Evolutionary conservation across 2,329 filamentous ascomycete genomes (phyloP).

Genomic region (Pseudocercospora macadamiae): DNA sequence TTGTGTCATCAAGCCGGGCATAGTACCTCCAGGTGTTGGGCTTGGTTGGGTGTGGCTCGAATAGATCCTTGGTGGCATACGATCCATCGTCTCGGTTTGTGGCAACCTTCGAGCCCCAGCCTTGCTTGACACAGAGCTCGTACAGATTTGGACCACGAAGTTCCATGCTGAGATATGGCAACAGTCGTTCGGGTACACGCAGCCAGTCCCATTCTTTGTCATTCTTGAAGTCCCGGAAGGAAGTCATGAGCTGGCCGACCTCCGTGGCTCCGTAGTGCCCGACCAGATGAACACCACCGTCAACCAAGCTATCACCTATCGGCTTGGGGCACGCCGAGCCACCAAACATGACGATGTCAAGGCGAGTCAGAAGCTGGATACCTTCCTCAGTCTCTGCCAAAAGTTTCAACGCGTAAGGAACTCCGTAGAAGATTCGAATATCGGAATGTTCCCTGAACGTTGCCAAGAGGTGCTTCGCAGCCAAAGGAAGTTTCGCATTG

Average conservation of each 20-base stretch:
- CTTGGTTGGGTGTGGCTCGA: conserved; percentile 28
- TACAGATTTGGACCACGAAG: conserved; percentile 42
- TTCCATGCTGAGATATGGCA: conserved; percentile 30
- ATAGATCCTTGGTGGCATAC: conserved; percentile 34
- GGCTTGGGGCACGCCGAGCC: conserved; percentile 31
- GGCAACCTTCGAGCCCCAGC: conserved; percentile 36
- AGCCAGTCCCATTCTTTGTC: conserved; percentile 64
- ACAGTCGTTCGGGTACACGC: conserved; percentile 29
- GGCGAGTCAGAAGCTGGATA: conserved; percentile 15
- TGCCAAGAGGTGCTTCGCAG: conserved; percentile 34
- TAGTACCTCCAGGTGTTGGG: conserved; percentile 27
- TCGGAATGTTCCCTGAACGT: conserved; percentile 26
- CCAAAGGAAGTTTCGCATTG: conserved; percentile 58
- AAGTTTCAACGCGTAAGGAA: conserved; percentile 65
- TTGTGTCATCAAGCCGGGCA: conserved; percentile 31
- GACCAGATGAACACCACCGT: conserved; percentile 28
- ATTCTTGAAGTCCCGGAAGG: conserved; percentile 48
- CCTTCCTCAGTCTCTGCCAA: conserved; percentile 60
- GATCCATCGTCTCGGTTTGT: conserved; percentile 51
- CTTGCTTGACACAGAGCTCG: conserved; percentile 43
- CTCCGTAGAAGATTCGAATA: conserved; percentile 60
- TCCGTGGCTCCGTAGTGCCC: conserved; percentile 53
- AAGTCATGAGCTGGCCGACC: conserved; percentile 63
- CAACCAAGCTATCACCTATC: conserved; percentile 30
- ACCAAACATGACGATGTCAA: conserved; percentile 31